Evolutionary conservation across 805 yeast genomes (phyloP).

Genomic region (Saturnispora ahearnii): DNA sequence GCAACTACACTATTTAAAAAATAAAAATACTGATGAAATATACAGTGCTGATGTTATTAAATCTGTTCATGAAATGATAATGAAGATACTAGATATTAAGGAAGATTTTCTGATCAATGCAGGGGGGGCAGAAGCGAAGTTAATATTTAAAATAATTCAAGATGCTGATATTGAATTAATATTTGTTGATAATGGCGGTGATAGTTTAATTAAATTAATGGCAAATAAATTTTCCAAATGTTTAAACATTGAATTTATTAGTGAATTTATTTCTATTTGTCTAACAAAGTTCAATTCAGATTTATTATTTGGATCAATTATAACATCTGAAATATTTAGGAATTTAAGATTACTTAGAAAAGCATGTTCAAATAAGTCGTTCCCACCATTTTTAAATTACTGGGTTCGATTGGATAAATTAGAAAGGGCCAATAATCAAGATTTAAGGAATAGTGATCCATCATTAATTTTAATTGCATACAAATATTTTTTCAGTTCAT

Average conservation of each 20-base stretch:
- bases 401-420: conserved; percentile 5
- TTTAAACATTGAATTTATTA: neutral
- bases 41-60: neutral
- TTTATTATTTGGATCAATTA: conserved; percentile 6
- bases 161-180: conserved; percentile 9
- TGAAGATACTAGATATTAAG: neutral
- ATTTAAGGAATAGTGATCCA: conserved; percentile 2
- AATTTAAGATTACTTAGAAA: neutral
- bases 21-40: neutral
- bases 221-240: conserved; percentile 3
- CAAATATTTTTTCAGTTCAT: conserved; percentile 6
- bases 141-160: conserved; percentile 10
- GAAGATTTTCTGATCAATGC: neutral
- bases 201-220: conserved; percentile 2
- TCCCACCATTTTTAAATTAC: conserved; percentile 8
- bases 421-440: neutral
- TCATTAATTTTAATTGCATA: neutral
- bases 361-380: neutral
- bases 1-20: conserved; percentile 6
- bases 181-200: neutral
- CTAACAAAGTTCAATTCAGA: conserved; percentile 5
- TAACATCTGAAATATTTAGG: conserved; percentile 6
- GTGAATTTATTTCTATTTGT: conserved; percentile 7
- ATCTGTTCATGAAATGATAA: neutral
- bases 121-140: conserved; percentile 1